Conservation (phyloP, 192 early-diverging fungal species). For the Coemansia sp. region DNA sequence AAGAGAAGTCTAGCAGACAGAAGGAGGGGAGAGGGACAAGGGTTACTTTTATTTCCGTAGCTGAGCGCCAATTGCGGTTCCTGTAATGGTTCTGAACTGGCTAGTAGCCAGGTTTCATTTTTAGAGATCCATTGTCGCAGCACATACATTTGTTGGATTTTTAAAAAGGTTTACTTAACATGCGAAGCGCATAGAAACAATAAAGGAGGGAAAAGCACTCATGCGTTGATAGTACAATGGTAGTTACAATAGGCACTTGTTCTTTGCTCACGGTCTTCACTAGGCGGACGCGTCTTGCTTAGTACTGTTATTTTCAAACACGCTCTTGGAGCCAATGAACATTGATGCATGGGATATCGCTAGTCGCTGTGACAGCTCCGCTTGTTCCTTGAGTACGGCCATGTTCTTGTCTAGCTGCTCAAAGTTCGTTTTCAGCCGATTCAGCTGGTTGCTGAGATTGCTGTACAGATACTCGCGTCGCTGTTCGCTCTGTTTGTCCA, state of each 20-base stretch:
- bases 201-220: not conserved
- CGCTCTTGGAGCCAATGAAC: conserved; percentile 54
- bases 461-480: conserved; percentile 45
- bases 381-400: conserved; percentile 28
- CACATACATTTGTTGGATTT: not conserved
- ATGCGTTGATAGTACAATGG: not conserved
- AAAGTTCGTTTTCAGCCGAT: conserved; percentile 48
- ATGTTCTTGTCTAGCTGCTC: conserved; percentile 44
- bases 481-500: conserved; percentile 46
- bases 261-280: not conserved
- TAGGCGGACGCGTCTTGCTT: not conserved
- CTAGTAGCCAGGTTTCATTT: not conserved
- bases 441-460: conserved; percentile 51
- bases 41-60: not conserved
- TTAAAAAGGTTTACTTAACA: not conserved
- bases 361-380: conserved; percentile 46
- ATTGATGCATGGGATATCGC: conserved; percentile 44
- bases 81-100: not conserved
- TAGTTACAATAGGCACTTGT: not conserved
- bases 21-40: no score
- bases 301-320: conserved; percentile 19
- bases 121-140: not conserved
- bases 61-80: not conserved
- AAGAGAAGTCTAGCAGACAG: no score
- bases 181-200: not conserved